Percentiles rank a stretch among this genome's conserved stretches.
Evolutionary conservation across 1,139 yeast species (phyloP).

Genomic region (Wickerhamiella pararugosa): DNA sequence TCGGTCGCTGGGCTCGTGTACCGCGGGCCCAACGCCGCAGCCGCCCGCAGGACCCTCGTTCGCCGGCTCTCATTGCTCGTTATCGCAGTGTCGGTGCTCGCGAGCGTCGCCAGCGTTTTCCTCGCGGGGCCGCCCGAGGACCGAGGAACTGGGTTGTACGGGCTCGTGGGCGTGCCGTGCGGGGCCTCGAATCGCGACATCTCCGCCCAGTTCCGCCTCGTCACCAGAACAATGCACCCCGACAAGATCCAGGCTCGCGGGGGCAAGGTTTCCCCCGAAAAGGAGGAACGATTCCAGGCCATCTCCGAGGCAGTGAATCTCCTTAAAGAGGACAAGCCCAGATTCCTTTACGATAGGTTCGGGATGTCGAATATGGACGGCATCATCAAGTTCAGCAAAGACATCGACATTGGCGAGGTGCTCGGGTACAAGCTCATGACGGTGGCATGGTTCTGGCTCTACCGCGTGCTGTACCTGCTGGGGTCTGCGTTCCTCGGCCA

Average conservation of each 20-base stretch:
- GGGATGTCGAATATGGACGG: conserved; percentile 15
- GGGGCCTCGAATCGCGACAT: conserved; percentile 13
- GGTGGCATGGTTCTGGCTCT: too few relatives aligned
- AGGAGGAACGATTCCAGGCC: conserved; percentile 16
- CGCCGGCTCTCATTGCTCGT: neutral
- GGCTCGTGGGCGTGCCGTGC: conserved; percentile 13
- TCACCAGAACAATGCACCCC: conserved; percentile 23
- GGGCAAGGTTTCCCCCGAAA: conserved; percentile 8
- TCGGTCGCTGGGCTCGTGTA: too few relatives aligned
- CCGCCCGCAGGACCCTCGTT: too few relatives aligned
- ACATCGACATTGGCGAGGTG: neutral
- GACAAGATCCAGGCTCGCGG: conserved; percentile 18
- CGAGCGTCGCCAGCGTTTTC: neutral
- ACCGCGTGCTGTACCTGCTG: too few relatives aligned
- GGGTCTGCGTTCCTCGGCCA: too few relatives aligned
- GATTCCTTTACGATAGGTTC: conserved; percentile 25
- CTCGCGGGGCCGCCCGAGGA: conserved; percentile 1
- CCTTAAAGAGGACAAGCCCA: conserved; percentile 16
- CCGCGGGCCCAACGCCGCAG: too few relatives aligned
- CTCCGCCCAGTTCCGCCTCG: conserved; percentile 16
- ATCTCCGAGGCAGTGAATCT: conserved; percentile 21
- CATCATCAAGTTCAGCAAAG: neutral
- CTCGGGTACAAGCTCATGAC: neutral
- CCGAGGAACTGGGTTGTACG: conserved; percentile 13
- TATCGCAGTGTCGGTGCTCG: neutral